Conservation (phyloP, 192 early-diverging fungal genomes). For the Gonapodya prolifera region DNA sequence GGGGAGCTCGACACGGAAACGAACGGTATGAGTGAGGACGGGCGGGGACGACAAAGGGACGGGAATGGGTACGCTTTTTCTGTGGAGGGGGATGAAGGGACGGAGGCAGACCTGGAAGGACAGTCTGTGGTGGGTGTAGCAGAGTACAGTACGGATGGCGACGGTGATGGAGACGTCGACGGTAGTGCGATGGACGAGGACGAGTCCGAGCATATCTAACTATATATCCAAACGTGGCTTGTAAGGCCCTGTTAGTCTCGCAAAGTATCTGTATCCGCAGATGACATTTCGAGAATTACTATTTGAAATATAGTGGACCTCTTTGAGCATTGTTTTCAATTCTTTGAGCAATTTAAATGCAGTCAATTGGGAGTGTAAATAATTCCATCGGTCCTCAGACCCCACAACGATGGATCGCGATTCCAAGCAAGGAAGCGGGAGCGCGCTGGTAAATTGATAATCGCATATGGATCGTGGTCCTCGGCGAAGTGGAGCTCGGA, state of each 20-base stretch:
- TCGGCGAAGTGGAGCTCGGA: no score
- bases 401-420: background rate
- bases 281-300: no score
- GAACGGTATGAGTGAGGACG: background rate
- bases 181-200: background rate
- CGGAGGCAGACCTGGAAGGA: background rate
- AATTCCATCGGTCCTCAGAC: background rate
- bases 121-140: background rate
- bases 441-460: background rate
- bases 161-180: background rate
- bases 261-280: no score
- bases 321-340: no score
- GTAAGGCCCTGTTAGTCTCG: no score
- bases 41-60: background rate
- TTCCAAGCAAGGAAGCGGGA: background rate
- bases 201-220: background rate
- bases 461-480: no score
- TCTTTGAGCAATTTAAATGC: no score
- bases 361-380: background rate
- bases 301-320: no score
- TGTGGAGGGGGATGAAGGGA: background rate
- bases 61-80: background rate
- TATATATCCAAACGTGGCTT: background rate
- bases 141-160: background rate
- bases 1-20: background rate